phyloP scores from a whole-genome alignment of 495 filamentous ascomycete species.

The Lasiosphaeris hirsuta region DNA sequence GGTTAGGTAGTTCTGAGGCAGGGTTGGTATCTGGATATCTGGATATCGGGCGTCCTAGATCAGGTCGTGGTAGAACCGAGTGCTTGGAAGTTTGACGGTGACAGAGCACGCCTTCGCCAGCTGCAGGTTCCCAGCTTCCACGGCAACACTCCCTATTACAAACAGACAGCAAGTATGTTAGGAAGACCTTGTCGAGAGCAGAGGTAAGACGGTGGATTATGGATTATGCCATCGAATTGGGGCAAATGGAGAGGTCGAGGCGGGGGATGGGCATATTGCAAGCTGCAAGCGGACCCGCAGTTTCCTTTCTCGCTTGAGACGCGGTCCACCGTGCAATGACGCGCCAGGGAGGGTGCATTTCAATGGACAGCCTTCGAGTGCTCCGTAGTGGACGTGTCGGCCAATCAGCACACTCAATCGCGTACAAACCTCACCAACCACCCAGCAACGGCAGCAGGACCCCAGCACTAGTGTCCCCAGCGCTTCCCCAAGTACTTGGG shows the following conservation, averaged over 20 bases:
- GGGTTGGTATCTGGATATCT: too few species aligned
- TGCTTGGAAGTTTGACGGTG: too few species aligned
- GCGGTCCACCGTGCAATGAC: constrained; percentile 28
- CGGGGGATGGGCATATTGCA: not conserved
- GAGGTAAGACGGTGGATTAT: too few species aligned
- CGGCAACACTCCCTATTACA: too few species aligned
- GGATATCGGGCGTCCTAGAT: too few species aligned
- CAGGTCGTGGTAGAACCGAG: too few species aligned
- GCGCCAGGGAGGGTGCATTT: constrained; percentile 16
- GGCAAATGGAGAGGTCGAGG: not conserved
- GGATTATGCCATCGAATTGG: not conserved
- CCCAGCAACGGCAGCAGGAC: constrained; percentile 9
- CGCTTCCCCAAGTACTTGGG: not conserved
- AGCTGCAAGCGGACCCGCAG: not conserved
- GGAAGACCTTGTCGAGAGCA: too few species aligned
- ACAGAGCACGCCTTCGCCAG: too few species aligned
- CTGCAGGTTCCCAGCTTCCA: too few species aligned
- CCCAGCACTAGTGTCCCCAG: constrained; percentile 5
- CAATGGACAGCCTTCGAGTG: constrained; percentile 13
- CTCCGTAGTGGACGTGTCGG: constrained; percentile 18
- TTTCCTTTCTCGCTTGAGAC: constrained; percentile 16
- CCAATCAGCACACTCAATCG: not conserved
- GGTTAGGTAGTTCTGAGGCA: too few species aligned
- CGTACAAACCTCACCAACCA: constrained; percentile 8
- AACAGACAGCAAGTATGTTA: too few species aligned